Base-by-base conservation (phyloP, 1,284 basidiomycete species). In the Microbotryum lychnidis-dioicae region DNA sequence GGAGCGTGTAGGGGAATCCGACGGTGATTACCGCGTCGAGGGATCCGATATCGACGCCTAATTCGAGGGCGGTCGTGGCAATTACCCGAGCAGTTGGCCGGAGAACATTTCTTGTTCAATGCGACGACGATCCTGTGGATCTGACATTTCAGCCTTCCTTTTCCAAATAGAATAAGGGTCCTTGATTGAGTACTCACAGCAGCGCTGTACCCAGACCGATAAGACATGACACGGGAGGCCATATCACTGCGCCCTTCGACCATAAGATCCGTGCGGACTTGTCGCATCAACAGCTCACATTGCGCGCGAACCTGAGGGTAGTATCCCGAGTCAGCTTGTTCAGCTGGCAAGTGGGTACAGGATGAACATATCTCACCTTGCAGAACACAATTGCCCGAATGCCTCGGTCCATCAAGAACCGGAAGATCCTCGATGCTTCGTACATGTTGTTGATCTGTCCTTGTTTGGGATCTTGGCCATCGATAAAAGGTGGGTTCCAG, bases 11-110 rank as follows among this genome's bases (percentile, higher is more conserved):
- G 0, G 91, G 91, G 72, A 93, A 91, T 1, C 89, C 89, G 23
- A 92, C 81, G 82, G 91, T 88, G 62, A 94, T 83, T 42, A 94
- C 91, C 1, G 87, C 89, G 73, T 94, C 91, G 37, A 94, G 76
- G 23, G 82, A 83, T 18, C 90, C 91, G 50, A 94, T 93, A 71
- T 94, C 91, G 33, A 94, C 87, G 44, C 91, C 91, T 1, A 94
- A 82, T 74, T 94, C 91, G 16, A 94, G 80, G 0, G 91, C 91
- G 64, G 90, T 91, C 0, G 91, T 94, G 0, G 90, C 89, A n/a
- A 94, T 81, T 51, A 94, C 87, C 7, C 77, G 0, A 93, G 80
- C 14, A 92, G 77, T 64, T 83, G 81, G 0, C 91, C 90, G 2
- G 84, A 84, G 71, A 92, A 93, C 29, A 91, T 91, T 69, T 92